Conservation (phyloP, 768 basidiomycete species). For the Kockovaella imperatae region DNA sequence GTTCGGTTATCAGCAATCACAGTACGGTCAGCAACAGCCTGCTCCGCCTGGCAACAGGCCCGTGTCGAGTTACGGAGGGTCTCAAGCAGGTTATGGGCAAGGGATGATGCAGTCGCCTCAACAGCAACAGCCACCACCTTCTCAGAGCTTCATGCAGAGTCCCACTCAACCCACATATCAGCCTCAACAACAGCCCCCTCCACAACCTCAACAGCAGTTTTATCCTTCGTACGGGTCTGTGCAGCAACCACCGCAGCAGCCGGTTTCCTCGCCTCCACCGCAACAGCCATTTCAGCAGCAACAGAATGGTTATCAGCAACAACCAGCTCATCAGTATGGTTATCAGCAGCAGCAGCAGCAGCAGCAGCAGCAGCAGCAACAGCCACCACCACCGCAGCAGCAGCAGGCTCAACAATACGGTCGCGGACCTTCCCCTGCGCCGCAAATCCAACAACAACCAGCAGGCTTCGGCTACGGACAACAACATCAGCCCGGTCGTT, state of each 20-base stretch:
- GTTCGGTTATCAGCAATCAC: constrained; percentile 13
- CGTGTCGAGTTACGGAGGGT: constrained; percentile 15
- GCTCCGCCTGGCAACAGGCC: constrained; percentile 8
- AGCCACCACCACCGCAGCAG: constrained; percentile 11
- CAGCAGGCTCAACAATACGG: not conserved
- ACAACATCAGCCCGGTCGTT: constrained; percentile 11
- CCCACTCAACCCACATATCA: constrained; percentile 8
- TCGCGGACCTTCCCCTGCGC: constrained; percentile 18
- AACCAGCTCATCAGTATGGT: not conserved
- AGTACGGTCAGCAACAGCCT: constrained; percentile 3
- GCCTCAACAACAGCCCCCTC: constrained; percentile 6
- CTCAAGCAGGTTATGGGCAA: no score
- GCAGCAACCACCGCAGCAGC: constrained; percentile 45
- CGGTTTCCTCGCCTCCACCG: constrained; percentile 4
- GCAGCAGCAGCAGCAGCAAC: constrained; percentile 3
- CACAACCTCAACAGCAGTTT: constrained; percentile 15
- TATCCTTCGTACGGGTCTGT: constrained; percentile 41
- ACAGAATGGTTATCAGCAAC: constrained; percentile 1
- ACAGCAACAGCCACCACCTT: constrained; percentile 5
- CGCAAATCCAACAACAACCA: constrained; percentile 11
- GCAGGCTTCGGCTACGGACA: constrained; percentile 15
- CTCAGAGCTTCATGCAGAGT: constrained; percentile 5
- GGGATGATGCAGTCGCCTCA: not conserved
- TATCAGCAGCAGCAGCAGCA: not conserved
- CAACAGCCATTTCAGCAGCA: constrained; percentile 4